Base-by-base conservation (phyloP, 2,329 filamentous ascomycete genomes). In the Ophiocordyceps camponoti-leonardi region DNA sequence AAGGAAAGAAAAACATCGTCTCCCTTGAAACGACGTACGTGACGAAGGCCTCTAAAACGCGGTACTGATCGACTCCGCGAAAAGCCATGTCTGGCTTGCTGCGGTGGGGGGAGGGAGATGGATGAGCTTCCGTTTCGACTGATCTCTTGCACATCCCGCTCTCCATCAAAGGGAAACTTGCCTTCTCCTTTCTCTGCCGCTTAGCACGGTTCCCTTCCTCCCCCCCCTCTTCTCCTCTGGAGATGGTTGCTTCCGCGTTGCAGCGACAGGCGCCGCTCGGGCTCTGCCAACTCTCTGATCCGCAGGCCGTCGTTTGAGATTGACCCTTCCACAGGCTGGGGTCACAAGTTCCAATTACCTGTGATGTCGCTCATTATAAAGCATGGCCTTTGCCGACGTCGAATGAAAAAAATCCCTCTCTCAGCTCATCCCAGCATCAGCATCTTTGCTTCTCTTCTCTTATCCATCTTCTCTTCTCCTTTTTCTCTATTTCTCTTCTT, bases 51-150 rank as follows among this genome's bases (percentile, higher is more conserved):
- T 39, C 20, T 20, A 12, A 26, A 16, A 3, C 44, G 16, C 39
- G 44, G 42, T 28, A 14, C 7, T 30, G 35, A 14, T 39, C 13
- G 44, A 16, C 22, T 3, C n/a, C 39, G 28, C 8, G 22, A n/a
- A n/a, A n/a, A n/a, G n/a, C n/a, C n/a, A n/a, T n/a, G n/a, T n/a
- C n/a, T n/a, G n/a, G n/a, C n/a, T n/a, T n/a, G n/a, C n/a, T n/a
- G n/a, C n/a, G n/a, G 43, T 7, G 35, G 18, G 35, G 16, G 16
- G 11, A 14, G 11, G 11, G 11, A 14, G 30, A n/a, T 14, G 30
- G 43, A 44, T 40, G 43, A n/a, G 22, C 8, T 28, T 12, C n/a
- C 39, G 44, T 45, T 45, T 45, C 44, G 44, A 42, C 44, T 42
- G 19, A 41, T 45, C 28, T 41, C 30, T n/a, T 37, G 44, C 28